These are phyloP conservation scores for Candida schatavii DNA, from an alignment of 805 yeast genomes.

Conservation along the genomic window DNA sequence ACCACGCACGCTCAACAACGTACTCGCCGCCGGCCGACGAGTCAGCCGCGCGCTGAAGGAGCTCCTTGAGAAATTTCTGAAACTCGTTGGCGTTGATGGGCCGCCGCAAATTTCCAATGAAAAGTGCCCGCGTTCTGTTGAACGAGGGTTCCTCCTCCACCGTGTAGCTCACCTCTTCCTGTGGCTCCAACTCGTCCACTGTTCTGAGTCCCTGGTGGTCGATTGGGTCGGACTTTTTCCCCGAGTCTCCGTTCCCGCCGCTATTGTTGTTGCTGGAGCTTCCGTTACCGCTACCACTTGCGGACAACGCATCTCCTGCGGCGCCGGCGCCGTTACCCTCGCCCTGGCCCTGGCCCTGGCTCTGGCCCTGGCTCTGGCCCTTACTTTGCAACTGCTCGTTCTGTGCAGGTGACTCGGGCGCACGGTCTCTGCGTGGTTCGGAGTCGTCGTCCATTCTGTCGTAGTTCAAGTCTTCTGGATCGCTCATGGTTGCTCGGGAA, in stretches of 20 bases:
- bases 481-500: conserved; percentile 2
- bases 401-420: background rate
- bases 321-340: conserved; percentile 1
- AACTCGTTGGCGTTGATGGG: conserved; percentile 38
- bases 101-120: conserved; percentile 41
- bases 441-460: conserved; percentile 2
- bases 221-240: conserved; percentile 5
- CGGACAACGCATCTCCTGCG: background rate
- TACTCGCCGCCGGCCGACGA: conserved; percentile 13
- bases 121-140: conserved; percentile 41
- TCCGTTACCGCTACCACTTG: background rate
- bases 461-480: background rate
- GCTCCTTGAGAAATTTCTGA: conserved; percentile 31
- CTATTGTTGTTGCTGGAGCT: no score
- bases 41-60: conserved; percentile 20
- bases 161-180: conserved; percentile 33
- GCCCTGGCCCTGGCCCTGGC: background rate
- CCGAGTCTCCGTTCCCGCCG: background rate
- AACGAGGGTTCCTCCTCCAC: conserved; percentile 28
- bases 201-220: conserved; percentile 19
- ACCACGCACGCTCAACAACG: conserved; percentile 44
- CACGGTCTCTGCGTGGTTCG: conserved; percentile 1
- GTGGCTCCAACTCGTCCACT: conserved; percentile 13
- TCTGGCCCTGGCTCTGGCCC: background rate
- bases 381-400: background rate